Evolutionary conservation across 805 yeast genomes (phyloP).

Genomic region (Ogataea ganodermae): DNA sequence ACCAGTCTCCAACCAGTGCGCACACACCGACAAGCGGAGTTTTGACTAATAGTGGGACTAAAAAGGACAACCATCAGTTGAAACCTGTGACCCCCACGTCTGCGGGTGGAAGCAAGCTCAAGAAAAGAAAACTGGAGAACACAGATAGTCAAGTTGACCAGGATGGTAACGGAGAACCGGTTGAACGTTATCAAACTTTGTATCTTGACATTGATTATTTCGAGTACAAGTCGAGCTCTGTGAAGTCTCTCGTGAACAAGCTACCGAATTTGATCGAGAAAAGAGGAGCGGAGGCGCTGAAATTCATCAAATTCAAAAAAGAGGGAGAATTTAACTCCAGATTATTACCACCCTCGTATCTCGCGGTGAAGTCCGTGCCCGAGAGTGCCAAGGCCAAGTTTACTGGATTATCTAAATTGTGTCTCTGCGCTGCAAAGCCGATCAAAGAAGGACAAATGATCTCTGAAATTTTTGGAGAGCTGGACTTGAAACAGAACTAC

Average conservation of each 20-base stretch:
- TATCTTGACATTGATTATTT: constrained; percentile 49
- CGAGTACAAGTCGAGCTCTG: constrained; percentile 44
- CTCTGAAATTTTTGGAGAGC: constrained; percentile 70
- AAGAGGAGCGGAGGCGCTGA: constrained; percentile 14
- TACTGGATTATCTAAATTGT: constrained; percentile 69
- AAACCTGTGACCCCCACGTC: constrained; percentile 26
- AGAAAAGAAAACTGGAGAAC: constrained; percentile 35
- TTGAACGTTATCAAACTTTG: constrained; percentile 53
- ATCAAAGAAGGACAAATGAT: constrained; percentile 53
- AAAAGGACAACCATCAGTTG: constrained; percentile 14
- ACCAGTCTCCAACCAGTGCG: constrained; percentile 8
- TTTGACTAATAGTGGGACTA: constrained; percentile 2
- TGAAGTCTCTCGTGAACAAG: constrained; percentile 31
- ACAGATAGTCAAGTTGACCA: constrained; percentile 31
- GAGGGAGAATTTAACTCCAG: constrained; percentile 29
- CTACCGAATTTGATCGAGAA: constrained; percentile 29
- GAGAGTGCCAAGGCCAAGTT: constrained; percentile 61
- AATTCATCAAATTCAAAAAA: constrained; percentile 24
- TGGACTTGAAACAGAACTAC: constrained; percentile 67
- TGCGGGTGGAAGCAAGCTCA: constrained; percentile 42
- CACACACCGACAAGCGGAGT: neutral
- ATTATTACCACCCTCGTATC: constrained; percentile 9
- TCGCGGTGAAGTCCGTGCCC: constrained; percentile 53
- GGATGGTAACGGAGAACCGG: constrained; percentile 45
- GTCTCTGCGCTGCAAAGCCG: constrained; percentile 48